Base-by-base conservation (phyloP, 1,284 basidiomycete genomes). In the Hypsizygus ulmarius region DNA sequence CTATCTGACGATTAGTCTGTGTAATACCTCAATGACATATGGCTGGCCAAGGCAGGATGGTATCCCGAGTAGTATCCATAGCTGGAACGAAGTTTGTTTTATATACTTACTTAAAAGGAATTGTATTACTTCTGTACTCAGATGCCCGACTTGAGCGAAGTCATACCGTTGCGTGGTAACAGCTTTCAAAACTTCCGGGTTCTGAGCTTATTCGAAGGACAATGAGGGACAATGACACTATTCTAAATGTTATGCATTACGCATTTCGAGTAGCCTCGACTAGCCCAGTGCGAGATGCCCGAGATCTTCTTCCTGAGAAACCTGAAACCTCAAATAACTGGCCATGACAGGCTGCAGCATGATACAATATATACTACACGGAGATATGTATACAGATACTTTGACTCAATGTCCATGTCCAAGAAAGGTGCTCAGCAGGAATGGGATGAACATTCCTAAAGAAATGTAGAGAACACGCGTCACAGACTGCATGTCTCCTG, bases 391-490 rank as follows among this genome's bases (percentile, higher is more conserved):
- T 9, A 46, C n/a, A 16, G 46, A 41, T 41, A 45, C 5, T 10
- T 18, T 2, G 28, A n/a, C 27, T 59, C 54, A 68, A 56, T 73
- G 72, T 14, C 67, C 66, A 57, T 72, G 72, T 3, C 67, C 70
- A 28, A 74, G 59, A 11, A 70, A 34, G 15, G 59, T 45, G 41
- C 66, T 66, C 18, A 74, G 46, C 11, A 58, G 25, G 39, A 70
- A 74, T 5, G 91, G 91, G 27, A 82, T 67, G 47, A 89, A 73
- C 73, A 93, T 91, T 2, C 91, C 91, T 12, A 71, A 51, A 1
- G 84, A 61, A 39, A 90, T 74, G 28, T 89, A 64, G 5, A 68
- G 53, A 5, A 81, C 72, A 19, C 88, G 76, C 28, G 67, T 55
- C 37, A 64, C 63, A 33, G 77, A 75, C 14, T 71, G 67, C 36